Evolutionary conservation across 805 yeast species (phyloP), one percentile per base, ranked within the genome.

Genomic region (Saccharomycopsis synnaedendra): DNA sequence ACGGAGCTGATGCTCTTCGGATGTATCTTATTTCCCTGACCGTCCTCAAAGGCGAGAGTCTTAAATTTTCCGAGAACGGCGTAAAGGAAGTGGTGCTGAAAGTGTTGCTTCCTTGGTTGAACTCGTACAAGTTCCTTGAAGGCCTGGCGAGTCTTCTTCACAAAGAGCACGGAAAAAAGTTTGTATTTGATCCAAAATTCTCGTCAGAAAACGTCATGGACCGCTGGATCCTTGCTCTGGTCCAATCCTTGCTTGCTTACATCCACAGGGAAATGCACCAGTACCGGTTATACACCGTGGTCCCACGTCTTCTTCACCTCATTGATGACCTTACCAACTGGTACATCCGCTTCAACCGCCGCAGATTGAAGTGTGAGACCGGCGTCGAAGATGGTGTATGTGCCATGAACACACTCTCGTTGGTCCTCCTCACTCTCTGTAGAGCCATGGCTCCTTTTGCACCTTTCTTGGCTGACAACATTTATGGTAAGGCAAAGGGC

Each of bases 401-500:
- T 59, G 96, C 96, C 43, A 75, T 93, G 60, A 93, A 93, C 69
- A 85, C 97, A 29, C 72, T 93, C 65, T 80, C 89, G 49, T 96
- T 88, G 64, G 95, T 93, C 34, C 72, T 89, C 58, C 84, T 85
- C 65, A 86, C 87, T 42, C 79, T 93, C 60, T 82, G 79, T 45
- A 80, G 97, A 64, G 94, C 96, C 43, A 90, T 93, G 97, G 97
- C 97, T 50, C 98, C 99, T 56, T 93, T 93, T 70, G 89, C 97
- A 46, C 99, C 99, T 55, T 94, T 82, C 75, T 73, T 94, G 65
- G 73, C 97, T 44, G 99, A 93, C 61, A 78, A 77, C 60, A 85
- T 93, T 58, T 93, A 89, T 69, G 82, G 78, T 62, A 80, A 77
- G 65, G 69, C 93, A 68, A 76, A 72, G 60, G 70, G 68, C 42